Conservation (phyloP, 768 basidiomycete species). For the Hemileccinum impolitum region DNA sequence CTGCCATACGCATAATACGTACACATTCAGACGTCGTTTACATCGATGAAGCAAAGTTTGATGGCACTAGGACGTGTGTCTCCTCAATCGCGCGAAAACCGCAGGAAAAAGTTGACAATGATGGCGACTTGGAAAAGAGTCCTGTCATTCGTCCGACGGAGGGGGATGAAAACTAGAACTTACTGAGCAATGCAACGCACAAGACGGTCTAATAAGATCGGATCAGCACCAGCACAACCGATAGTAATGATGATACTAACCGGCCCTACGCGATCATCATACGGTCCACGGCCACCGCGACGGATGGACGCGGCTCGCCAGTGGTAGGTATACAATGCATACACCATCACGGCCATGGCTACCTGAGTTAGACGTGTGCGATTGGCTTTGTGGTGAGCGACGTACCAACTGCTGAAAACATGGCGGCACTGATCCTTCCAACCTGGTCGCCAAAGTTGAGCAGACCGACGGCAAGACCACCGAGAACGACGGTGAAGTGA, state of each 20-base stretch:
- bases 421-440: slow-evolving; percentile 91
- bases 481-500: slow-evolving; percentile 96
- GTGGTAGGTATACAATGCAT: slow-evolving; percentile 93
- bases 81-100: slow-evolving; percentile 50
- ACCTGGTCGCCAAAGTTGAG: slow-evolving; percentile 98
- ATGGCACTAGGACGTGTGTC: not conserved
- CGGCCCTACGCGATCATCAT: slow-evolving; percentile 94
- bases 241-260: slow-evolving; percentile 49
- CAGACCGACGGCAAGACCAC: slow-evolving; percentile 91
- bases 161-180: slow-evolving; percentile 13
- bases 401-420: slow-evolving; percentile 94
- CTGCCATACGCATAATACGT: slow-evolving; percentile 3
- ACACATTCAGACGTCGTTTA: slow-evolving; percentile 4
- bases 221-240: slow-evolving; percentile 12
- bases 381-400: slow-evolving; percentile 7
- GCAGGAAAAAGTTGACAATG: slow-evolving; percentile 79
- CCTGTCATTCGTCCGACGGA: not conserved
- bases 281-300: slow-evolving; percentile 86
- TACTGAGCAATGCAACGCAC: slow-evolving; percentile 78
- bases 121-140: slow-evolving; percentile 59
- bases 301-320: slow-evolving; percentile 95
- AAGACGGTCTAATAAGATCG: slow-evolving; percentile 60
- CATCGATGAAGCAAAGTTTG: slow-evolving; percentile 13
- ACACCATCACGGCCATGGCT: slow-evolving; percentile 98
- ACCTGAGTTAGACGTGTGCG: slow-evolving; percentile 10